phyloP scores from a whole-genome alignment of 1,284 basidiomycete genomes.

The Ustilago loliicola region DNA sequence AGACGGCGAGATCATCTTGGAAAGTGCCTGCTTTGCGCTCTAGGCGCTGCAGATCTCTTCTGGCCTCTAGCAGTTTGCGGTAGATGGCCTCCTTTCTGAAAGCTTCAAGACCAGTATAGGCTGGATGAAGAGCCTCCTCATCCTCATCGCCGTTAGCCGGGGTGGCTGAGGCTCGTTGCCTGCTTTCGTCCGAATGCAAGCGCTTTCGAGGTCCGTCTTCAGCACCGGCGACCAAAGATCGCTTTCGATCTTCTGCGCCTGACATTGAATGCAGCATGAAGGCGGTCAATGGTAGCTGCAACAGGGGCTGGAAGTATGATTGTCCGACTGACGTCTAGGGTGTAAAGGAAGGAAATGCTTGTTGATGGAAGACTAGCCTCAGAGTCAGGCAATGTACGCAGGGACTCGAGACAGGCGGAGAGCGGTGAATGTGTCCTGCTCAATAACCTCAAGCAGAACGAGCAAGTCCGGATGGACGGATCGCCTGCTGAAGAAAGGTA shows the following conservation, averaged over 20 bases:
- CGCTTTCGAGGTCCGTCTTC: slow-evolving; percentile 49
- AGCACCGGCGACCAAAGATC: slow-evolving; percentile 36
- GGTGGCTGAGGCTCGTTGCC: slow-evolving; percentile 21
- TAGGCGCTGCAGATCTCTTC: slow-evolving; percentile 51
- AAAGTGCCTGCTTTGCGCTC: slow-evolving; percentile 30
- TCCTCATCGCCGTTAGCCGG: slow-evolving; percentile 38
- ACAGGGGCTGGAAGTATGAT: not conserved
- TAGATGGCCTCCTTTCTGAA: slow-evolving; percentile 68
- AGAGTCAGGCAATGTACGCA: not conserved
- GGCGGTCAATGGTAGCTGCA: not conserved
- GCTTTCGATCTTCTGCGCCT: slow-evolving; percentile 56
- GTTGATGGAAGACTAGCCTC: not conserved
- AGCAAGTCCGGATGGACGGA: not conserved
- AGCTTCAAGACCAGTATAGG: slow-evolving; percentile 43
- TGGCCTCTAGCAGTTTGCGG: slow-evolving; percentile 59
- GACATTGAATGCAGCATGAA: slow-evolving; percentile 49
- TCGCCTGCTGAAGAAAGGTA: not conserved
- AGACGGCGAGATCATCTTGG: slow-evolving; percentile 35
- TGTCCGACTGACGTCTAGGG: not conserved
- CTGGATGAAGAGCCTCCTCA: slow-evolving; percentile 40
- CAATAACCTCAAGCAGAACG: not conserved
- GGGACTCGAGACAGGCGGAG: not conserved
- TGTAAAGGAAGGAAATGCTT: not conserved
- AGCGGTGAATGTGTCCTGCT: not conserved
- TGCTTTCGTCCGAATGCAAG: slow-evolving; percentile 36